Evolutionary conservation across 2,329 filamentous ascomycete species (phyloP).

Genomic region (Thielaviopsis populi): DNA sequence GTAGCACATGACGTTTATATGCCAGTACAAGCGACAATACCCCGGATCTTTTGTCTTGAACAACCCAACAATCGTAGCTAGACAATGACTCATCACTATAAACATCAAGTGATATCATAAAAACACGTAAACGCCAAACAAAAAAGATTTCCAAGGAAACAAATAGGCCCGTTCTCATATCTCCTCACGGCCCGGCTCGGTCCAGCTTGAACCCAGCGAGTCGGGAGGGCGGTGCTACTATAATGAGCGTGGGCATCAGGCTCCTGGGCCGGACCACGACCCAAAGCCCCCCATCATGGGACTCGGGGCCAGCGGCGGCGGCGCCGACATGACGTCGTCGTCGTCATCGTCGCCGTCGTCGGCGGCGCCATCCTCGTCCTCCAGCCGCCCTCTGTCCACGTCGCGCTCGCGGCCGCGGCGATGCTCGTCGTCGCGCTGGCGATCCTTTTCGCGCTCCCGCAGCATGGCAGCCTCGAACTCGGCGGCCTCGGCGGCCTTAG

Average conservation of each 20-base stretch:
- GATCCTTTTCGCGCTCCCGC: constrained; percentile 19
- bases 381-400: background rate
- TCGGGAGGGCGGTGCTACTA: background rate
- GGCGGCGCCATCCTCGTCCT: background rate
- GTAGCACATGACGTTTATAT: background rate
- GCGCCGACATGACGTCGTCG: constrained; percentile 1
- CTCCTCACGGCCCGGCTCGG: background rate
- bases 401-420: background rate
- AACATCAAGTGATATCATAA: constrained; percentile 4
- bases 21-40: background rate
- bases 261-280: background rate
- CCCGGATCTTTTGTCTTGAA: background rate
- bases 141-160: background rate
- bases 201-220: background rate
- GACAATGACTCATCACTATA: background rate
- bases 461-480: constrained; percentile 22
- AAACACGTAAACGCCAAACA: background rate
- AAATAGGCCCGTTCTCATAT: background rate
- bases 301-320: constrained; percentile 11
- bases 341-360: background rate
- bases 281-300: constrained; percentile 5
- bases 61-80: background rate
- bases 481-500: constrained; percentile 25
- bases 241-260: background rate
- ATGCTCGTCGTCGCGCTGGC: background rate